Evolutionary conservation across 176 grass and related monocot species (phyloP).

Genomic region (Phragmites australis): DNA sequence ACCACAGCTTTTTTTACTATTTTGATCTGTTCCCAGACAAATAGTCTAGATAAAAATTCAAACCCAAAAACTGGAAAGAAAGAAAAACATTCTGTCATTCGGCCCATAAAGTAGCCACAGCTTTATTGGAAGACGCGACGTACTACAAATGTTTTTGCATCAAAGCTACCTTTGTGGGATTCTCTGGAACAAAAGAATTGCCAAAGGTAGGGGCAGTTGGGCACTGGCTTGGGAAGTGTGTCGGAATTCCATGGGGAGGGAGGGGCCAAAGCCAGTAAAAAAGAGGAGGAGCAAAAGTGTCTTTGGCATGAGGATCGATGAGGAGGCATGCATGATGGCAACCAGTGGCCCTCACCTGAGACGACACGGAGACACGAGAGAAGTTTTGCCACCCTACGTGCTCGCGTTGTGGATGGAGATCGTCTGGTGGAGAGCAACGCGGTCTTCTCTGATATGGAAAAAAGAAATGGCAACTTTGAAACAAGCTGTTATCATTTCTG

Average conservation of each 20-base stretch:
- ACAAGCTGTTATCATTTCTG: no score
- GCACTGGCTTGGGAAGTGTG: constrained; percentile 55
- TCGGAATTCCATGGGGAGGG: constrained; percentile 24
- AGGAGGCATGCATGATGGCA: constrained; percentile 49
- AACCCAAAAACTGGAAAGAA: background rate
- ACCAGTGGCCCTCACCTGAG: constrained; percentile 29
- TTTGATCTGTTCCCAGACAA: background rate
- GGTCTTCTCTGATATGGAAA: no score
- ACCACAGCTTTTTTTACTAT: no score
- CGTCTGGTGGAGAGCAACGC: no score
- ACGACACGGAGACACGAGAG: background rate
- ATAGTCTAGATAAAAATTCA: background rate
- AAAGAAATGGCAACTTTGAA: background rate
- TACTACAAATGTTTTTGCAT: background rate
- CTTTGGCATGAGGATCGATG: constrained; percentile 19
- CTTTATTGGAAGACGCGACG: constrained; percentile 34
- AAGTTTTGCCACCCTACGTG: constrained; percentile 12
- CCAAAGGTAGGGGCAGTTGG: constrained; percentile 40
- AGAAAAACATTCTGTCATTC: background rate
- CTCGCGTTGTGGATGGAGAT: background rate
- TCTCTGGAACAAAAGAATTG: constrained; percentile 43
- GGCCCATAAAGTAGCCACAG: background rate
- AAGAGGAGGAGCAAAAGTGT: constrained; percentile 43
- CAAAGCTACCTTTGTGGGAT: constrained; percentile 42
- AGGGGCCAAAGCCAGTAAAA: background rate